Evolutionary conservation across 2,329 filamentous ascomycete species (phyloP).

Genomic region (Colletotrichum sp.): DNA sequence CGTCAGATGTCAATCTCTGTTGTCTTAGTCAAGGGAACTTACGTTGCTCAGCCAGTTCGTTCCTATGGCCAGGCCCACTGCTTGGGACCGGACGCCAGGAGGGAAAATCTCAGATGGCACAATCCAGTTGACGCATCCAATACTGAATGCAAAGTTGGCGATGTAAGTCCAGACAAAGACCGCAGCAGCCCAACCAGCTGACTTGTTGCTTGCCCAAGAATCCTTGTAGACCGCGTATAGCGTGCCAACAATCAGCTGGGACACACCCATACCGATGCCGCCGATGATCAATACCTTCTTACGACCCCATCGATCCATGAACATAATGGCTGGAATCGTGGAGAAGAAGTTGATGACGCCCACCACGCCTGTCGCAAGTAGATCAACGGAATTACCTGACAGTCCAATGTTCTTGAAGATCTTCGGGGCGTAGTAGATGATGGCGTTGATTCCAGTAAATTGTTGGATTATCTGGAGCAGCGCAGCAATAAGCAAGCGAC

Average conservation of each 20-base stretch:
- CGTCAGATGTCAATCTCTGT: slow-evolving; percentile 53
- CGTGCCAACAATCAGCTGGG: slow-evolving; percentile 60
- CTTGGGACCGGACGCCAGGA: neutral
- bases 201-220: slow-evolving; percentile 48
- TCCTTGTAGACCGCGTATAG: slow-evolving; percentile 55
- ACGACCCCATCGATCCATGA: slow-evolving; percentile 51
- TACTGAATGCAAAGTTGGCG: slow-evolving; percentile 35
- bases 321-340: slow-evolving; percentile 40
- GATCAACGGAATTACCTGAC: slow-evolving; percentile 42
- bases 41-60: slow-evolving; percentile 10
- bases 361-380: slow-evolving; percentile 63
- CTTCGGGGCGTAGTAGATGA: slow-evolving; percentile 54
- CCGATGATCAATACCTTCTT: slow-evolving; percentile 41
- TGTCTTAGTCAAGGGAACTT: slow-evolving; percentile 55
- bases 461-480: slow-evolving; percentile 62
- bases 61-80: neutral
- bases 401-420: slow-evolving; percentile 51
- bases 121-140: slow-evolving; percentile 60
- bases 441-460: slow-evolving; percentile 40
- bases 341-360: slow-evolving; percentile 59
- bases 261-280: slow-evolving; percentile 33
- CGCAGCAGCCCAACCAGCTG: slow-evolving; percentile 63
- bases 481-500: slow-evolving; percentile 46
- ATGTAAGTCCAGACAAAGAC: slow-evolving; percentile 64
- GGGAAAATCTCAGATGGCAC: slow-evolving; percentile 62